Evolutionary conservation across 1,284 basidiomycete genomes (phyloP), one percentile per base, ranked within the genome.

Genomic region (Meripilus lineatus): DNA sequence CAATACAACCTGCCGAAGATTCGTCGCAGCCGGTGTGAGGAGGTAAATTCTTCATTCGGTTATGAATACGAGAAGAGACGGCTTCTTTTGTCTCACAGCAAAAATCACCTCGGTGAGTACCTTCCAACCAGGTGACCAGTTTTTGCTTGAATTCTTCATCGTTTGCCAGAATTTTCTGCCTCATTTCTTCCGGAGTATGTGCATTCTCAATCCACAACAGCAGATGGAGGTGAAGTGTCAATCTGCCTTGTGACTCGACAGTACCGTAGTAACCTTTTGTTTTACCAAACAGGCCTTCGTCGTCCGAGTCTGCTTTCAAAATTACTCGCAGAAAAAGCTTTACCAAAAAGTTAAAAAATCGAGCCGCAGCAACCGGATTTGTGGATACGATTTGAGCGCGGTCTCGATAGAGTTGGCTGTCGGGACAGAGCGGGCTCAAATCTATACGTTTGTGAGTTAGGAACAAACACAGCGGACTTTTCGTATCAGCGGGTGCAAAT

Each of bases 221-320:
- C 39, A 64, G 36, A 48, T 68, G 64, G 0, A 65, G 23, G 47
- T 67, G 64, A 2, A 66, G 38, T 0, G 65, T 65, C 0, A 65
- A 32, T 6, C 59, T 47, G 0, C 65, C 65, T 51, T 69, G 66
- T 44, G 65, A 59, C 42, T 68, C 65, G 1, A 68, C 63, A 3
- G 60, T 64, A 2, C 65, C 65, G 58, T 67, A 68, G 43, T 64
- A 66, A 3, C 46, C 62, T n/a, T 47, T 30, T 2, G 58, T 58
- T 6, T 61, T 41, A 10, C 67, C 65, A 54, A 57, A 68, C 10
- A 64, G 3, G 4, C 65, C 65, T 1, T n/a, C 10, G 15, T 55
- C 13, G 1, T 40, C 45, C 7, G 38, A 20, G 10, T 41, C 49
- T 21, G 56, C 49, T 5, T 61, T 58, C 1, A 68, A 44, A 5